These are phyloP conservation scores for Yamadazyma atlantica DNA, from an alignment of 1,139 yeast species.

Conservation along the genomic window DNA sequence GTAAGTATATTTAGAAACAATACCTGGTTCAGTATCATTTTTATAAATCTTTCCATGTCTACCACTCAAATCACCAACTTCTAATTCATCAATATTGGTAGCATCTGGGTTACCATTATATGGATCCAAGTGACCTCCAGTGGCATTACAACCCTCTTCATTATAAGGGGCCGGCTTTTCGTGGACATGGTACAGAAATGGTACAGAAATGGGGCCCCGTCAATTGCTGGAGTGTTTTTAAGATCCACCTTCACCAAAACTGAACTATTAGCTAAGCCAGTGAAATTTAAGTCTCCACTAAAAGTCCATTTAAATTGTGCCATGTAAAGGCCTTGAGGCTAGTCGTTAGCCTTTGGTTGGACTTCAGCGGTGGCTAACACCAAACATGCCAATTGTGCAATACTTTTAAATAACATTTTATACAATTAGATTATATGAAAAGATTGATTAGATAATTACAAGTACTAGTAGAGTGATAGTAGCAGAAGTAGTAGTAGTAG, in stretches of 20 bases:
- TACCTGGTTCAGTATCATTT: too few relatives aligned
- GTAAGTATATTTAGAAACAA: too few relatives aligned
- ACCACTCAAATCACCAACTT: slow-evolving; percentile 45
- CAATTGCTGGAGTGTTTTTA: slow-evolving; percentile 36
- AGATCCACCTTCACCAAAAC: slow-evolving; percentile 31
- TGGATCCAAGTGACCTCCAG: slow-evolving; percentile 41
- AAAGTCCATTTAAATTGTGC: slow-evolving; percentile 19
- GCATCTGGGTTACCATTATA: slow-evolving; percentile 32
- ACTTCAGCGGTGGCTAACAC: slow-evolving; percentile 9
- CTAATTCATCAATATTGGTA: slow-evolving; percentile 24
- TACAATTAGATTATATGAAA: too few relatives aligned
- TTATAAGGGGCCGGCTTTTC: slow-evolving; percentile 36
- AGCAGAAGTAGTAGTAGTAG: too few relatives aligned
- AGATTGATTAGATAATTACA: too few relatives aligned
- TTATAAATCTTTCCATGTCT: slow-evolving; percentile 43
- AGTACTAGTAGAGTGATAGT: too few relatives aligned
- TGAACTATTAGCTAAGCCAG: slow-evolving; percentile 31
- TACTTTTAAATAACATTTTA: not conserved
- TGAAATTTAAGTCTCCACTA: slow-evolving; percentile 30
- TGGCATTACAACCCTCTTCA: slow-evolving; percentile 39
- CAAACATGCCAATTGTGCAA: slow-evolving; percentile 14
- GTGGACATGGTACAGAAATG: too few relatives aligned
- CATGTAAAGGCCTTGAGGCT: slow-evolving; percentile 17
- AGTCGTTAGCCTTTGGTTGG: slow-evolving; percentile 22
- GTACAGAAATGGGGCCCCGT: slow-evolving; percentile 44